Percentiles rank a stretch among this genome's conserved stretches.
Conservation (phyloP, 1,139 yeast species). For the Geotrichum australiense region DNA sequence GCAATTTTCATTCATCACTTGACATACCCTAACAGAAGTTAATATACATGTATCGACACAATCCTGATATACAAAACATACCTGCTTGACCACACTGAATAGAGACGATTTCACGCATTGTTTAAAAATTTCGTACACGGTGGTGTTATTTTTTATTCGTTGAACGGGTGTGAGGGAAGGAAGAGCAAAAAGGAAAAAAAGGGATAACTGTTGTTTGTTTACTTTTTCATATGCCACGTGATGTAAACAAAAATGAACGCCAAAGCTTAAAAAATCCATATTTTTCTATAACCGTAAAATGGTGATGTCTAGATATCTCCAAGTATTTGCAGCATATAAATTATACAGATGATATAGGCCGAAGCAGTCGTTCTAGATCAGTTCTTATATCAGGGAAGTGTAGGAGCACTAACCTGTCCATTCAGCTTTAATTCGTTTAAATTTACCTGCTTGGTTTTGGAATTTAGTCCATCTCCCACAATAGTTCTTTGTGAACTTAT, state of each 20-base stretch:
- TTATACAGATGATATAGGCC: too few relatives aligned
- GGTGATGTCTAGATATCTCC: too few relatives aligned
- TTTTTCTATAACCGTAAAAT: too few relatives aligned
- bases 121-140: slow-evolving; percentile 4
- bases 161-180: neutral
- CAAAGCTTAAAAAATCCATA: too few relatives aligned
- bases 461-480: too few relatives aligned
- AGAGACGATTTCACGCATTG: slow-evolving; percentile 41
- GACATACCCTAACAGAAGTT: slow-evolving; percentile 17
- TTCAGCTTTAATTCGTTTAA: too few relatives aligned
- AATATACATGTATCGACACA: neutral
- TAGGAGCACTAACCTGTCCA: too few relatives aligned
- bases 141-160: slow-evolving; percentile 5
- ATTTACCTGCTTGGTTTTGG: too few relatives aligned
- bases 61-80: slow-evolving; percentile 27
- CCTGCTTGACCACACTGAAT: slow-evolving; percentile 43
- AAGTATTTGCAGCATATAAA: too few relatives aligned
- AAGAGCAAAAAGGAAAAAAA: neutral
- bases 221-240: slow-evolving; percentile 2
- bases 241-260: slow-evolving; percentile 6
- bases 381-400: too few relatives aligned
- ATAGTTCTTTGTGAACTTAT: too few relatives aligned
- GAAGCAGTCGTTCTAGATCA: too few relatives aligned
- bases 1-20: neutral
- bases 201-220: neutral